A percentile compares a stretch with the other conserved stretches of the same genome.
These are phyloP conservation scores for Candida sanyaensis DNA, from an alignment of 1,139 yeast genomes.

Conservation along the genomic window DNA sequence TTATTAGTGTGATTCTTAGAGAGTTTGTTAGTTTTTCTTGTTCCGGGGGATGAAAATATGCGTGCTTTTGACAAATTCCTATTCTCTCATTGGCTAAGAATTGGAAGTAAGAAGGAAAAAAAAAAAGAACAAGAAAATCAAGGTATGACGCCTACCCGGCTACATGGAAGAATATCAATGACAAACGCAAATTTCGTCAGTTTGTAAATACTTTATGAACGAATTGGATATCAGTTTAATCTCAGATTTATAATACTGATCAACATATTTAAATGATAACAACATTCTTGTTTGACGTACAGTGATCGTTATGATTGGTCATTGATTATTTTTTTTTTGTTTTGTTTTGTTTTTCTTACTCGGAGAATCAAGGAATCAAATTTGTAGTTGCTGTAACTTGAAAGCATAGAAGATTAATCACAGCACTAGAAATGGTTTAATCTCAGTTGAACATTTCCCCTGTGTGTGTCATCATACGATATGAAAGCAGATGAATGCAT, in stretches of 20 bases:
- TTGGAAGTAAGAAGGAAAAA: background rate
- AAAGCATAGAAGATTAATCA: no score
- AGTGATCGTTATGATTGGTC: background rate
- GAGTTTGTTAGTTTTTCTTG: background rate
- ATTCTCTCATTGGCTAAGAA: slow-evolving; percentile 7
- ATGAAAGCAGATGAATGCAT: background rate
- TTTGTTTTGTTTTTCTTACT: background rate
- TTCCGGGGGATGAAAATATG: slow-evolving; percentile 5
- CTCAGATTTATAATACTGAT: background rate
- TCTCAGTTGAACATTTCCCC: no score
- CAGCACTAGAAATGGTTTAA: no score
- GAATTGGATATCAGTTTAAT: background rate
- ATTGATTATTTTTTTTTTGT: background rate
- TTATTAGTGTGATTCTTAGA: background rate
- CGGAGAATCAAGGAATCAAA: background rate
- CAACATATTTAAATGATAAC: background rate
- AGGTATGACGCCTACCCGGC: no score
- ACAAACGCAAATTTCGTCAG: background rate
- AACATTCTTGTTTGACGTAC: background rate
- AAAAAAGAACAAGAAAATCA: background rate
- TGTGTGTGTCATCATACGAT: background rate
- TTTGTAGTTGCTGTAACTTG: background rate
- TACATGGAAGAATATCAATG: background rate
- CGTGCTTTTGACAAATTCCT: slow-evolving; percentile 11
- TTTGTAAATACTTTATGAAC: no score